Evolutionary conservation across 441 rosid genomes (phyloP), one percentile per base, ranked within the genome.

Genomic region (Manihot esculenta): DNA sequence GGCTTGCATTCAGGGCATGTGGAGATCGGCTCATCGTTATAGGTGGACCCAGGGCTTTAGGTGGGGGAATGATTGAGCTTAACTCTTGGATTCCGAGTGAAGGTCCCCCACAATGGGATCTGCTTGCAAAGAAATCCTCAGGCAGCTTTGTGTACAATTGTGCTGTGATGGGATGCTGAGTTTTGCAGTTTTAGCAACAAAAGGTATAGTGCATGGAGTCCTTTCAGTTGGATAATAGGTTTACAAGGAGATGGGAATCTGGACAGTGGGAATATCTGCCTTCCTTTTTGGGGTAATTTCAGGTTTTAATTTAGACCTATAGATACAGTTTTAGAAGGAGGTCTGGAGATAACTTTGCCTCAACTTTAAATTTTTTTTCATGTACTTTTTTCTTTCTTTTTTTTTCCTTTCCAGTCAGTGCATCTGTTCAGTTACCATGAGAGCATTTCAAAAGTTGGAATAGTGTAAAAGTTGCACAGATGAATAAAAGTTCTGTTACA

Each of bases 161-260:
- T 76, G 88, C 97, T 1, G 90, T 90, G 35, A 88, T 92, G 96
- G 93, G 97, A 70, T 90, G 96, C 77, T 92, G 78, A 91, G 62
- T 41, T 38, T 10, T 12, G 56, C 49, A 62, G 44, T 53, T 73
- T 68, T 68, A 68, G 63, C 68, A 56, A 42, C 73, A 71, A 17
- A 35, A 33, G 24, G 30, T 41, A 24, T 38, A 64, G 70, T 9
- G 50, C 62, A 74, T 47, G 45, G 38, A 41, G 68, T 62, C 76
- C 70, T 65, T 23, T 20, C 38, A 50, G 35, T 45, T 54, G 67
- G 66, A 79, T 65, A 20, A 26, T 63, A 68, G 54, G 68, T 35
- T 62, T 70, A 60, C 69, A 59, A 55, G 66, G 74, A 75, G 68
- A 76, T 66, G 67, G 79, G 77, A 48, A 53, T 68, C 70, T 60